Conservation (phyloP, 768 basidiomycete species). For the Leccinum uliginosum region DNA sequence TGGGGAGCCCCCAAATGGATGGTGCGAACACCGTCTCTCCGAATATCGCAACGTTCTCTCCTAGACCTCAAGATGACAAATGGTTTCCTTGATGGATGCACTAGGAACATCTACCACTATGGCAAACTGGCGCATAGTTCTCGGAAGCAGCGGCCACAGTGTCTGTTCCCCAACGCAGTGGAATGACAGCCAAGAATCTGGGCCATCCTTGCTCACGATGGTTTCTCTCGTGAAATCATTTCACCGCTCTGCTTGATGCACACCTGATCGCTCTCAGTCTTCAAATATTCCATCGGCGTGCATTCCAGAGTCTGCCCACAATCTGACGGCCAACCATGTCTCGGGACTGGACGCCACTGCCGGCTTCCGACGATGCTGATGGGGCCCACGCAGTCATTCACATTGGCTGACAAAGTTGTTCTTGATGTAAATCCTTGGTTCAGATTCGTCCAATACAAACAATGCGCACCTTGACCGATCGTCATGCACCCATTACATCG, state of each 20-base stretch:
- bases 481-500: constrained; percentile 59
- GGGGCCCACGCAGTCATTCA: constrained; percentile 34
- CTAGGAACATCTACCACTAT: constrained; percentile 26
- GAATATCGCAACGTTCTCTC: constrained; percentile 48
- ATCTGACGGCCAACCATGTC: constrained; percentile 46
- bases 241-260: constrained; percentile 59
- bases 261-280: constrained; percentile 61
- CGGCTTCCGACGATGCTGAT: constrained; percentile 4
- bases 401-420: constrained; percentile 80
- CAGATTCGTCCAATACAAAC: constrained; percentile 42
- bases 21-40: constrained; percentile 32
- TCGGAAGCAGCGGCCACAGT: constrained; percentile 22
- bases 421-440: constrained; percentile 64
- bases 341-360: constrained; percentile 28
- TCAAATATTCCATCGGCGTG: constrained; percentile 52
- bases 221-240: constrained; percentile 64
- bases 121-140: constrained; percentile 21
- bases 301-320: constrained; percentile 48
- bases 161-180: constrained; percentile 16
- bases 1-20: constrained; percentile 20
- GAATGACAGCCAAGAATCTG: constrained; percentile 38
- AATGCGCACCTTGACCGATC: constrained; percentile 32
- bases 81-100: constrained; percentile 44
- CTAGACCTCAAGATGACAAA: constrained; percentile 43
- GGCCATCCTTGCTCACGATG: constrained; percentile 56